Conservation (phyloP, 495 filamentous ascomycete genomes). For the Schizothecium vesticola region DNA sequence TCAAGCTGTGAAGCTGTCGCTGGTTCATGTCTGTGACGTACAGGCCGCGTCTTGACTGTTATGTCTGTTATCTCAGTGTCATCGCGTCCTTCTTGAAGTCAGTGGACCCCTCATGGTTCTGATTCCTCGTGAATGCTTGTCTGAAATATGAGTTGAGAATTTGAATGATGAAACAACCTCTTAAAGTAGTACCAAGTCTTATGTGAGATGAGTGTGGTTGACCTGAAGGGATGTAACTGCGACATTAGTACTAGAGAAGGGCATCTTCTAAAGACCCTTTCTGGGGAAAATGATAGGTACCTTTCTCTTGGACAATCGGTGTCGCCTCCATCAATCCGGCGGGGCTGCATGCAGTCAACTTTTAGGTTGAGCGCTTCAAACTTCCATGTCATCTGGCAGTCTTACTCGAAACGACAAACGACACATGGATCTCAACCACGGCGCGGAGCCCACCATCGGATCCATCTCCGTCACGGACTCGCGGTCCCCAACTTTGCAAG, state of each 20-base stretch:
- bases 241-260: too few species aligned
- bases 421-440: neutral
- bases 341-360: too few species aligned
- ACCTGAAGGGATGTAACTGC: neutral
- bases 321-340: too few species aligned
- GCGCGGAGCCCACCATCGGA: neutral
- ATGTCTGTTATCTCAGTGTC: neutral
- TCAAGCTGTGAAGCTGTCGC: too few species aligned
- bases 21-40: too few species aligned
- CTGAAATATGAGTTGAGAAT: neutral
- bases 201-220: neutral
- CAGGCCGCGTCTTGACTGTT: neutral
- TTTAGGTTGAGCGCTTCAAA: too few species aligned
- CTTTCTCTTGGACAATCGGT: too few species aligned
- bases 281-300: too few species aligned
- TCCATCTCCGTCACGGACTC: neutral
- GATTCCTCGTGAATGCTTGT: neutral
- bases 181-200: neutral
- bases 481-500: too few species aligned
- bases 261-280: neutral
- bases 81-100: neutral
- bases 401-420: neutral
- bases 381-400: neutral
- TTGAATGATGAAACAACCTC: neutral
- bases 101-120: neutral